Evolutionary conservation across 2,329 filamentous ascomycete species (phyloP), one percentile per base, ranked within the genome.

Genomic region (Aspergillus fijiensis): DNA sequence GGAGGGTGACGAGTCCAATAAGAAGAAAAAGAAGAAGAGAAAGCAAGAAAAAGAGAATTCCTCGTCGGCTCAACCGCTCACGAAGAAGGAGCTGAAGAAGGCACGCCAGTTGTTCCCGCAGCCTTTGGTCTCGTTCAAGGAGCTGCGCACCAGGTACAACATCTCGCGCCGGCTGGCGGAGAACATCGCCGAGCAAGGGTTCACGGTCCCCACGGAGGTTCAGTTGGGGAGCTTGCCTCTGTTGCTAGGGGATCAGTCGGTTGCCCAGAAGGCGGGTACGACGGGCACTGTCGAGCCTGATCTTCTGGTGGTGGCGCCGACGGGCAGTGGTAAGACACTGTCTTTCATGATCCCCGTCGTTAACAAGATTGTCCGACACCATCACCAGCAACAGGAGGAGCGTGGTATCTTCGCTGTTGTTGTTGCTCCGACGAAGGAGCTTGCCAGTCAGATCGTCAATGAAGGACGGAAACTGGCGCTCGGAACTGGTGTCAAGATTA

Each of bases 261-360:
- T 87, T 31, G 61, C 71, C n/a, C 69, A 73, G 49, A 67, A 74
- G 21, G 71, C 72, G 12, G 73, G 72, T 21, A 29, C 60, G 39
- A 62, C 62, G 4, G 76, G 67, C 2, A 63, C 59, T 58, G 59
- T 67, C 23, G 78, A 80, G 12, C 80, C 94, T 4, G 89, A 99
- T 79, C 86, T 99, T 45, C 77, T 99, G 63, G 91, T 91, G 0
- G 87, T 98, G 49, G 95, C 95, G 3, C 95, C 95, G 1, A 99
- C 95, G 0, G 95, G 95, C 25, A 98, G 94, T 74, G 95, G 95
- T 49, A 99, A 99, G 81, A 99, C 95, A 0, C 81, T 99, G 64
- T 92, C 92, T 19, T 99, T 97, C 70, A 77, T 98, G 69, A 90
- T 99, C 48, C 93, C 94, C 0, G 84, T 92, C 3, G 87, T 99